phyloP scores from a whole-genome alignment of 768 basidiomycete species.

The Trametes cubensis region DNA sequence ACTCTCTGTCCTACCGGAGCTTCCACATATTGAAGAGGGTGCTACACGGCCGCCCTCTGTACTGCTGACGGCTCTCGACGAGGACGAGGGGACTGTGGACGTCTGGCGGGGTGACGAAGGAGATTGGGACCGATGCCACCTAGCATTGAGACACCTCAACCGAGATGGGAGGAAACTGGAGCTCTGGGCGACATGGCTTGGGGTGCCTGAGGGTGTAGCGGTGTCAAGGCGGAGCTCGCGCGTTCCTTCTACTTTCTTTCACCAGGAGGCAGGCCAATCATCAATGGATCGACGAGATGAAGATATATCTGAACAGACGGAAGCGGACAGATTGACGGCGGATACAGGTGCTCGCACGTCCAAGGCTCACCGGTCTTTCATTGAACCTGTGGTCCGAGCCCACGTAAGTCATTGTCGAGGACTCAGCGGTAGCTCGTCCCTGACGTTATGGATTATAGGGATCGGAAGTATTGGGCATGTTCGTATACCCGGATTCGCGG shows the following conservation, averaged over 20 bases:
- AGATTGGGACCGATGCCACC: constrained; percentile 64
- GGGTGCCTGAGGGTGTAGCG: constrained; percentile 26
- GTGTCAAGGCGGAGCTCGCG: not conserved
- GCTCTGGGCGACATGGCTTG: constrained; percentile 75
- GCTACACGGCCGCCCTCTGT: constrained; percentile 33
- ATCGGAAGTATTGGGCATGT: constrained; percentile 54
- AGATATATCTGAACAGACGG: constrained; percentile 25
- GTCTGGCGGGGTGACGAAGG: constrained; percentile 60
- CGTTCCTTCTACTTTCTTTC: constrained; percentile 30
- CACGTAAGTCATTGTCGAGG: constrained; percentile 51
- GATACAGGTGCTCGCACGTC: constrained; percentile 18
- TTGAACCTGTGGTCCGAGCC: constrained; percentile 54
- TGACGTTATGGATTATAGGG: constrained; percentile 42
- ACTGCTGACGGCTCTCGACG: constrained; percentile 28
- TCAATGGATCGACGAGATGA: constrained; percentile 52
- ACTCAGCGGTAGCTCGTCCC: no score
- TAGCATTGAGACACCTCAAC: constrained; percentile 53
- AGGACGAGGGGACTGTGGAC: constrained; percentile 9
- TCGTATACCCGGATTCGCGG: constrained; percentile 78
- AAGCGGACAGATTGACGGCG: constrained; percentile 17
- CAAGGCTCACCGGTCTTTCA: constrained; percentile 40
- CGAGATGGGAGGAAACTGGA: constrained; percentile 78
- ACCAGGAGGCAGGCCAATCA: constrained; percentile 28
- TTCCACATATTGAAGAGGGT: constrained; percentile 15
- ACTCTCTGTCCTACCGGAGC: constrained; percentile 1